Conservation (phyloP, 2,329 filamentous ascomycete species). For the Tolypocladium inflatum region DNA sequence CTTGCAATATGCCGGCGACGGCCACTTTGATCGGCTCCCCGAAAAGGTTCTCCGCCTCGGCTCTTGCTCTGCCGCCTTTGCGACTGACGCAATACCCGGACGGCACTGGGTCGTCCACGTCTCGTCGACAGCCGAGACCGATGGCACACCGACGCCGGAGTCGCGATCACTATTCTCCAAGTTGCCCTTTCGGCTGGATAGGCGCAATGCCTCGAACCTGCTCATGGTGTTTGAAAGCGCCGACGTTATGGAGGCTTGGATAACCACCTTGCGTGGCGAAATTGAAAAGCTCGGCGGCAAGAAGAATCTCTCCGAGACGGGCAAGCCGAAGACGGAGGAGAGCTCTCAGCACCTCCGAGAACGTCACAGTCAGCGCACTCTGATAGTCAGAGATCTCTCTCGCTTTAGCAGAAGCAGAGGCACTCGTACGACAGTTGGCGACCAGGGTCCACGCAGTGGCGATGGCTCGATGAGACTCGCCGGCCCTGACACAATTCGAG, state of each 20-base stretch:
- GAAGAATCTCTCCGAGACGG: slow-evolving; percentile 51
- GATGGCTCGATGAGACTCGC: slow-evolving; percentile 6
- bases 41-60: slow-evolving; percentile 65
- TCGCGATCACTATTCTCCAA: slow-evolving; percentile 56
- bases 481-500: slow-evolving; percentile 19
- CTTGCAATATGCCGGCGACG: slow-evolving; percentile 64
- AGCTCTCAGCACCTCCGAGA: slow-evolving; percentile 20
- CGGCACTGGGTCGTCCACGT: slow-evolving; percentile 74
- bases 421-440: not conserved
- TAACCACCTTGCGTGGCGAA: slow-evolving; percentile 55
- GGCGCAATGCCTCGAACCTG: slow-evolving; percentile 51
- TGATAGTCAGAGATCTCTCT: slow-evolving; percentile 38
- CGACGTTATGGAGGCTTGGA: slow-evolving; percentile 70
- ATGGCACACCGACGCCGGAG: slow-evolving; percentile 39
- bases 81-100: slow-evolving; percentile 69
- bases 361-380: slow-evolving; percentile 34
- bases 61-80: slow-evolving; percentile 71
- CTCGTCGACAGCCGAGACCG: slow-evolving; percentile 53
- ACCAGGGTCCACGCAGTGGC: slow-evolving; percentile 1
- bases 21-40: slow-evolving; percentile 59
- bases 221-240: slow-evolving; percentile 65
- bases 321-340: slow-evolving; percentile 36
- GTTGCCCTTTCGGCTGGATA: slow-evolving; percentile 49
- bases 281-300: slow-evolving; percentile 63
- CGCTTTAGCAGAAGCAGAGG: slow-evolving; percentile 21